These are phyloP conservation scores for Alternaria ethzedia DNA, from an alignment of 2,329 filamentous ascomycete species.

Conservation along the genomic window DNA sequence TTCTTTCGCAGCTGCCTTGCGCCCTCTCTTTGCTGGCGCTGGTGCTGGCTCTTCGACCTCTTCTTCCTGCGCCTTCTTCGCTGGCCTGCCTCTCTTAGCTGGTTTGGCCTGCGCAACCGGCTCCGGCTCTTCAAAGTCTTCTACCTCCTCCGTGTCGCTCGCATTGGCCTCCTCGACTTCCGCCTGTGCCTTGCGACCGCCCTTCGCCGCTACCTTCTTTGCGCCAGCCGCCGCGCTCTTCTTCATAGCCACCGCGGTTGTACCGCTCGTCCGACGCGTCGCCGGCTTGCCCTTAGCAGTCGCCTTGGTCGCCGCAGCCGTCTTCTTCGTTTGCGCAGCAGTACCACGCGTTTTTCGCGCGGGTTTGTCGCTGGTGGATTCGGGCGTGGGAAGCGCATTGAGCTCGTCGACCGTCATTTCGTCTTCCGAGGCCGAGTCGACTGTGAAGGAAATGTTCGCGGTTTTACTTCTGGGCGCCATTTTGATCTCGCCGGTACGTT, in stretches of 20 bases:
- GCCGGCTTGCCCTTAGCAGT: conserved; percentile 45
- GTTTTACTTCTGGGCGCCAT: conserved; percentile 44
- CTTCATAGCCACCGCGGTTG: conserved; percentile 44
- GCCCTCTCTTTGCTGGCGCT: conserved; percentile 37
- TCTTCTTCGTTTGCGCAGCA: conserved; percentile 32
- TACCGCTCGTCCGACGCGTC: conserved; percentile 47
- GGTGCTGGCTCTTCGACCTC: conserved; percentile 25
- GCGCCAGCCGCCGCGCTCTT: conserved; percentile 44
- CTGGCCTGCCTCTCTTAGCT: conserved; percentile 36
- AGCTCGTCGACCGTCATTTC: conserved; percentile 47
- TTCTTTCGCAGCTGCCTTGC: conserved; percentile 36
- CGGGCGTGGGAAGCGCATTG: conserved; percentile 46
- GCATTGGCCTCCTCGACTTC: conserved; percentile 49
- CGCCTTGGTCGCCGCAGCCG: conserved; percentile 36
- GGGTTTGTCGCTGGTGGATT: conserved; percentile 50
- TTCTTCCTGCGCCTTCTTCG: conserved; percentile 56
- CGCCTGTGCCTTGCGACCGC: conserved; percentile 49
- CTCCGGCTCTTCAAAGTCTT: conserved; percentile 47
- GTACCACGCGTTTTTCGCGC: conserved; percentile 44
- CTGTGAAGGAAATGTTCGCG: conserved; percentile 47
- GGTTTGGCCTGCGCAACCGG: conserved; percentile 30
- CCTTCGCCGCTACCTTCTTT: conserved; percentile 44
- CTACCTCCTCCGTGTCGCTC: conserved; percentile 55
- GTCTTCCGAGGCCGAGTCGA: conserved; percentile 51
- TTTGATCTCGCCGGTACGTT: not conserved